phyloP scores from a whole-genome alignment of 2,329 filamentous ascomycete genomes.

The Colletotrichum sp. region DNA sequence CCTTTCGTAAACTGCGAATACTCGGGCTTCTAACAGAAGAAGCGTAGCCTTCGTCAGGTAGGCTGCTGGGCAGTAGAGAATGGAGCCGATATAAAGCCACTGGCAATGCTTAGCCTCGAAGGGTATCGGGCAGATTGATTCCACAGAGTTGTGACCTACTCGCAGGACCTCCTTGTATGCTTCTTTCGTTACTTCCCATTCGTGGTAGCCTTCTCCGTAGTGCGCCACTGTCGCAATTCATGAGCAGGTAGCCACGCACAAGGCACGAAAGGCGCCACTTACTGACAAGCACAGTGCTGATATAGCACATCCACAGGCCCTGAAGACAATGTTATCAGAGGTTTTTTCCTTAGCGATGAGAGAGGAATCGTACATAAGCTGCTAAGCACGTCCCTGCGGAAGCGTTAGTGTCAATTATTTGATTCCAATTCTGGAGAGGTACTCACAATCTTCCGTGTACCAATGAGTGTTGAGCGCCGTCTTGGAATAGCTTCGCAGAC shows the following conservation, averaged over 20 bases:
- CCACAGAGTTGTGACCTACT: not conserved
- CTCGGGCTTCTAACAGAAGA: constrained; percentile 32
- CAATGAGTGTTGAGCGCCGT: not conserved
- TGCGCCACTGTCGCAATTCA: constrained; percentile 12
- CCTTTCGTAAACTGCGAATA: constrained; percentile 28
- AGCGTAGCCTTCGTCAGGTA: constrained; percentile 33
- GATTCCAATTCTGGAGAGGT: accelerated
- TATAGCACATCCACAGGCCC: not conserved
- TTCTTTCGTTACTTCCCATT: constrained; percentile 23
- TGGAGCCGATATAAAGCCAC: constrained; percentile 29
- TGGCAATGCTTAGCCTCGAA: not conserved
- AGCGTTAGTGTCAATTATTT: accelerated
- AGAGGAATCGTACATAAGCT: not conserved
- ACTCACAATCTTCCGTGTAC: not conserved
- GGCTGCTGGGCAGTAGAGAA: constrained; percentile 31
- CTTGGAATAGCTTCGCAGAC: not conserved
- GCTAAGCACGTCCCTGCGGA: not conserved
- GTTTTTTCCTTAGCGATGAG: not conserved
- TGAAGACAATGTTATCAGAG: not conserved
- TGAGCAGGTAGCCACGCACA: not conserved
- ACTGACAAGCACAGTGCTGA: not conserved
- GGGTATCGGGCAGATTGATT: not conserved
- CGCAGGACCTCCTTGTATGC: constrained; percentile 11
- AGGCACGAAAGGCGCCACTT: not conserved
- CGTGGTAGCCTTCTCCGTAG: constrained; percentile 24